These are phyloP conservation scores for Euphorbia peplus DNA, from an alignment of 345 rosid species.

Conservation along the genomic window DNA sequence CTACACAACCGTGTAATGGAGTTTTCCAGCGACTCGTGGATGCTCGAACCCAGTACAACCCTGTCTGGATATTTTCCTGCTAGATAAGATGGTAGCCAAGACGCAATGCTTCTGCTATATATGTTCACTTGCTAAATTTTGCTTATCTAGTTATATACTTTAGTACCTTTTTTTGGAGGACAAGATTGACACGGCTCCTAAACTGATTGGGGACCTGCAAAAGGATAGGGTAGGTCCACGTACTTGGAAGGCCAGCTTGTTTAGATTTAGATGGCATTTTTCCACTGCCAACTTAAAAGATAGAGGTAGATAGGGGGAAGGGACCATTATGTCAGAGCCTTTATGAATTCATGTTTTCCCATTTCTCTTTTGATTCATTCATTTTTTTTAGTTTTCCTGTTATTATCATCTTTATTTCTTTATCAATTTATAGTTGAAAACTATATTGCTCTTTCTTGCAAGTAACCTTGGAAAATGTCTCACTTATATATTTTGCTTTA, in stretches of 20 bases:
- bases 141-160: neutral
- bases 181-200: conserved; percentile 3
- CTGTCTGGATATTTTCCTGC: too few relatives aligned
- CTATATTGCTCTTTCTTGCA: neutral
- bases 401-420: neutral
- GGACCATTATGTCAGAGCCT: conserved; percentile 6
- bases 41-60: too few relatives aligned
- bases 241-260: conserved; percentile 4
- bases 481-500: neutral
- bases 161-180: neutral
- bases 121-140: neutral
- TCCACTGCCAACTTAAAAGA: neutral
- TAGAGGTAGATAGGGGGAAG: neutral
- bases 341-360: neutral
- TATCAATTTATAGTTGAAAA: neutral
- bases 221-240: neutral
- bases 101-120: neutral
- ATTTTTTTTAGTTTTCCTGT: neutral
- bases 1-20: too few relatives aligned
- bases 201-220: neutral
- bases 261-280: neutral
- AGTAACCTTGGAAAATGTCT: neutral
- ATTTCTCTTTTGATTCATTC: neutral
- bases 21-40: too few relatives aligned
- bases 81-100: neutral